Evolutionary conservation across 78 protist genomes (phyloP).

Genomic region (Anaeramoeba flamelloides): DNA sequence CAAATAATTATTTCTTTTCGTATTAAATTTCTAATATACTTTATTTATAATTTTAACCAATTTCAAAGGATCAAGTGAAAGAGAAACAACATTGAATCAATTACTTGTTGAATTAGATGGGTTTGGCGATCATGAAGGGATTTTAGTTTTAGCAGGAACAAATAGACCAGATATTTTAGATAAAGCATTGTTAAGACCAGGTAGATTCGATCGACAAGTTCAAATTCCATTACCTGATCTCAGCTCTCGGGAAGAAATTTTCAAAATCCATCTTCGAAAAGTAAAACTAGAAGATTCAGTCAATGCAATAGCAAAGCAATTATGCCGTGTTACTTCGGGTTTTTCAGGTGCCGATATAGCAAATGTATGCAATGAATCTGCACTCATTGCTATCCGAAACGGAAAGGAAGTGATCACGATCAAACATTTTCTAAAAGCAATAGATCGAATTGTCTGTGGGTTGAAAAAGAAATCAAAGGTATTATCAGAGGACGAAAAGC

Average conservation of each 20-base stretch:
- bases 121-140: conserved; percentile 36
- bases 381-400: conserved; percentile 33
- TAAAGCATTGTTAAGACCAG: conserved; percentile 86
- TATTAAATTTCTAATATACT: too few relatives aligned
- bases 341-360: conserved; percentile 85
- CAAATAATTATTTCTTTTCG: too few relatives aligned
- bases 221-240: conserved; percentile 74
- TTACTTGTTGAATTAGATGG: conserved; percentile 97
- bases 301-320: neutral
- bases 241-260: conserved; percentile 71
- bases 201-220: conserved; percentile 69
- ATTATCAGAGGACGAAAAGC: conserved; percentile 38
- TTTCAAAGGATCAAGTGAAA: conserved; percentile 77
- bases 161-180: conserved; percentile 73
- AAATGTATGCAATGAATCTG: conserved; percentile 72
- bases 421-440: conserved; percentile 70
- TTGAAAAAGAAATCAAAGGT: conserved; percentile 32
- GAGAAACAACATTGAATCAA: conserved; percentile 92
- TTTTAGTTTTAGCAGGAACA: conserved; percentile 82
- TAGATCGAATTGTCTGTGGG: conserved; percentile 85
- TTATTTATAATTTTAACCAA: too few relatives aligned
- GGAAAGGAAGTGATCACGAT: conserved; percentile 16
- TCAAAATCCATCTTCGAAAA: conserved; percentile 62
- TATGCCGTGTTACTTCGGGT: conserved; percentile 34
- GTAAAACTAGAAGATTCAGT: conserved; percentile 16